Base-by-base conservation (phyloP, 441 rosid species). In the Melastoma candidum region DNA sequence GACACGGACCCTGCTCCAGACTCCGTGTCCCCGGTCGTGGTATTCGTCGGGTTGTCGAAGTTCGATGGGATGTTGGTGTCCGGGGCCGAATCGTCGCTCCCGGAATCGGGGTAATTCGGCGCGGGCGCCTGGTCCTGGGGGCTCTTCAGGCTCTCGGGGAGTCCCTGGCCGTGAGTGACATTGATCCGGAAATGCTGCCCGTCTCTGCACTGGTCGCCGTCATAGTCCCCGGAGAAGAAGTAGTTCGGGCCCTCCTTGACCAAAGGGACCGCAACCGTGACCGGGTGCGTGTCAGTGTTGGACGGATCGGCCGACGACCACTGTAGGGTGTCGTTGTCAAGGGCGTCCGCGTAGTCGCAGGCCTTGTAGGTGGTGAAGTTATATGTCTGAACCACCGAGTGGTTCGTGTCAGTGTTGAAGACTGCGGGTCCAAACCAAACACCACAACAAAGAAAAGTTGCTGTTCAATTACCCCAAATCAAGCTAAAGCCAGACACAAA, bases 211-310 rank as follows among this genome's bases (percentile, higher is more conserved):
- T 92, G 98, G 10, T 88, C 94, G 0, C 98, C 98, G 13, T 88
- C 95, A 54, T 88, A 92, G 49, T 78, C 84, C 2, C 88, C 77
- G 0, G 98, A 92, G 71, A 85, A 92, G 78, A 92, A 92, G 49
- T 80, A 92, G 1, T 71, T 77, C 4, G 51, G 26, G 11, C 97
- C 92, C 79, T 85, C 87, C 59, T 79, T 85, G 12, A 88, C 53
- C 0, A 92, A 66, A 13, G 95, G 97, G 26, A 92, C 85, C 0
- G 79, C 57, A 14, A 92, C 82, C 0, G 95, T 67, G 48, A 80
- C 84, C 0, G 71, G 60, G 27, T 63, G 59, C 0, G 95, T 79
- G 41, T 69, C 72, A 0, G 87, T 84, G 66, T 85, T 70, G 32
- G 98, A 88, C 1, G 98, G 98, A 58, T 84, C 69, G 2, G 77